Percentiles rank a stretch among this genome's conserved stretches.
These are phyloP conservation scores for Aureobasidium sp. DNA, from an alignment of 2,329 filamentous ascomycete genomes.

Conservation along the genomic window DNA sequence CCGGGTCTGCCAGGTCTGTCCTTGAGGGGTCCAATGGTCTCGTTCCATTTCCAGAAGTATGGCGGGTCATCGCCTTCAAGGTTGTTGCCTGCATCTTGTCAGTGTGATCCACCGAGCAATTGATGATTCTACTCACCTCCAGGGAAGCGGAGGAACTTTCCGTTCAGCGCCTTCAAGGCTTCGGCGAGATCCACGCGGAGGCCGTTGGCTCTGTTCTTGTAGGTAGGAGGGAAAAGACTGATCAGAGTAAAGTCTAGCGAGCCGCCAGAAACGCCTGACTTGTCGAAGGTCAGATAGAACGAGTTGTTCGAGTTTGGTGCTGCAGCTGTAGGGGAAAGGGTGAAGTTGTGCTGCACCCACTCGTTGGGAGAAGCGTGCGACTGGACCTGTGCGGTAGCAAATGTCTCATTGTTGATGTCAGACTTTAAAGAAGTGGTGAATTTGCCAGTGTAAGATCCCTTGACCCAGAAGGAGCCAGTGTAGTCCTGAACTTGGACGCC, in stretches of 20 bases:
- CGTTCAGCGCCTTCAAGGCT: conserved; percentile 46
- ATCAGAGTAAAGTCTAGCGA: conserved; percentile 53
- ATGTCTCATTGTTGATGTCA: conserved; percentile 18
- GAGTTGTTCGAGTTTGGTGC: conserved; percentile 31
- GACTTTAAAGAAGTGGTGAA: conserved; percentile 23
- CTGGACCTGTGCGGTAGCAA: conserved; percentile 12
- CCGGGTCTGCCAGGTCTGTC: conserved; percentile 47
- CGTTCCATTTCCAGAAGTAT: conserved; percentile 42
- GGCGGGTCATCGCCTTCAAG: conserved; percentile 41
- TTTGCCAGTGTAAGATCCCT: conserved; percentile 27
- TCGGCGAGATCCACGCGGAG: conserved; percentile 50
- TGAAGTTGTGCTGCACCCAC: conserved; percentile 25
- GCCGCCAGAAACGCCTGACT: conserved; percentile 33
- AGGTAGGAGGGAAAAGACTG: conserved; percentile 55
- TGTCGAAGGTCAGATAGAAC: conserved; percentile 49
- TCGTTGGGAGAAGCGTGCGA: conserved; percentile 3
- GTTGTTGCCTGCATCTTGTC: conserved; percentile 27
- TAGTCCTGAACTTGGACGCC: conserved; percentile 25
- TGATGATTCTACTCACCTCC: conserved; percentile 43
- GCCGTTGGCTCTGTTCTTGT: conserved; percentile 51
- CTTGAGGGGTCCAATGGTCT: conserved; percentile 49
- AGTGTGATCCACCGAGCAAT: not conserved
- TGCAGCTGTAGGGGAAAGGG: conserved; percentile 24
- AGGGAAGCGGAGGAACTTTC: conserved; percentile 55
- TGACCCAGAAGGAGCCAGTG: conserved; percentile 31